phyloP scores from a whole-genome alignment of 306 rosid genomes.

The Rubus parviflorus region DNA sequence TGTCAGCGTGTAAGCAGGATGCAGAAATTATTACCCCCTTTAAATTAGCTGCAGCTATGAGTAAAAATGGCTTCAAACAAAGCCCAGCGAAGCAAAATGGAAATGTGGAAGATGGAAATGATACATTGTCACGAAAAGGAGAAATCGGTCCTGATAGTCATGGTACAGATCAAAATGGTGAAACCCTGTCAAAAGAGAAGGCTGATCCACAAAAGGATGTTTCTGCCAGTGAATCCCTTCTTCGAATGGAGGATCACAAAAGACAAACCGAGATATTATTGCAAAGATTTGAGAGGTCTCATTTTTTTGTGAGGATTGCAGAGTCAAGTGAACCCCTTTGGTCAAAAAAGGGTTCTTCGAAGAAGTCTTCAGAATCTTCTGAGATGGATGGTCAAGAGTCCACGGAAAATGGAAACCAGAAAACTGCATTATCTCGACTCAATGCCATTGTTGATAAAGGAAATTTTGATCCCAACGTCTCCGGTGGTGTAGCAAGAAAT shows the following conservation, averaged over 20 bases:
- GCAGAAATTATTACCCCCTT: slow-evolving; percentile 71
- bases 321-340: slow-evolving; percentile 76
- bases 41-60: slow-evolving; percentile 67
- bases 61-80: slow-evolving; percentile 59
- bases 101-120: slow-evolving; percentile 38
- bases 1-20: slow-evolving; percentile 87
- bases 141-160: slow-evolving; percentile 45
- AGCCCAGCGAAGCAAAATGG: slow-evolving; percentile 55
- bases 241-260: slow-evolving; percentile 64
- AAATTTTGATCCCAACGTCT: slow-evolving; percentile 58
- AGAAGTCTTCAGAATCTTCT: slow-evolving; percentile 28
- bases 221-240: slow-evolving; percentile 59
- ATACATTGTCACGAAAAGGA: slow-evolving; percentile 37
- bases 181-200: slow-evolving; percentile 34
- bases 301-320: slow-evolving; percentile 87
- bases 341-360: slow-evolving; percentile 55
- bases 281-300: slow-evolving; percentile 80
- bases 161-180: slow-evolving; percentile 44
- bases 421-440: slow-evolving; percentile 36
- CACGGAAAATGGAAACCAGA: slow-evolving; percentile 34
- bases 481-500: slow-evolving; percentile 85
- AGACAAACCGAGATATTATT: slow-evolving; percentile 60
- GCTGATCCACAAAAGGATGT: slow-evolving; percentile 39
- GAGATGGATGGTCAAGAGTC: slow-evolving; percentile 38
- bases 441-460: slow-evolving; percentile 77